A percentile compares a stretch with the other conserved stretches of the same genome.
phyloP scores from a whole-genome alignment of 2,329 filamentous ascomycete genomes.

The Furcasterigmium furcatum region DNA sequence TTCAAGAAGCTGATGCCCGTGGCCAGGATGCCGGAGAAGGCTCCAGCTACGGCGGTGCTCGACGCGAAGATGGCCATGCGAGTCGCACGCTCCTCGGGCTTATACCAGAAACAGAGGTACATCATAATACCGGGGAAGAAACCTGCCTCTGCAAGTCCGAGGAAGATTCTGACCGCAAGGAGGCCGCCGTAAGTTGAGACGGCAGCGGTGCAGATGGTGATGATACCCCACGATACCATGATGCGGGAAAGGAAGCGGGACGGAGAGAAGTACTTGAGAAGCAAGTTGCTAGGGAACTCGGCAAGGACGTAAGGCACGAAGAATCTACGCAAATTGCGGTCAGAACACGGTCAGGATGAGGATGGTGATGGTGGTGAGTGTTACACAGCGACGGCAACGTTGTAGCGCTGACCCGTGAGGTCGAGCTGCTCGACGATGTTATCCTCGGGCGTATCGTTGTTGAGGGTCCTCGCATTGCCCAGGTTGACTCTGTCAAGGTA shows the following conservation, averaged over 20 bases:
- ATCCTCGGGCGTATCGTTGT: constrained; percentile 27
- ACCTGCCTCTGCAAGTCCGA: constrained; percentile 49
- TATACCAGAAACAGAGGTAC: constrained; percentile 63
- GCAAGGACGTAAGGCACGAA: constrained; percentile 24
- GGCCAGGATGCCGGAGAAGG: constrained; percentile 59
- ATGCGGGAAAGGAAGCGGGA: constrained; percentile 30
- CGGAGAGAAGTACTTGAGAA: constrained; percentile 29
- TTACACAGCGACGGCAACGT: constrained; percentile 24
- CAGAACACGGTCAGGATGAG: constrained; percentile 22
- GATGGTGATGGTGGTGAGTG: too few relatives aligned
- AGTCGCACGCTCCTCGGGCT: constrained; percentile 54
- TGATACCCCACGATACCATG: constrained; percentile 42
- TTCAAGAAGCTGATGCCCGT: constrained; percentile 43
- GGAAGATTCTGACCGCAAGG: constrained; percentile 42
- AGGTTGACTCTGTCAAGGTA: constrained; percentile 28
- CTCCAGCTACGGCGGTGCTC: constrained; percentile 53
- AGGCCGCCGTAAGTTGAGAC: constrained; percentile 43
- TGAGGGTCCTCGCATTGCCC: constrained; percentile 27
- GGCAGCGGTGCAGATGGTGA: constrained; percentile 45
- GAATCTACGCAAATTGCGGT: too few relatives aligned
- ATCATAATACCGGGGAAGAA: constrained; percentile 53
- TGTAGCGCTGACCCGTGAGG: constrained; percentile 26
- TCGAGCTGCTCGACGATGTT: constrained; percentile 24
- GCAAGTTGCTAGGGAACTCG: constrained; percentile 28
- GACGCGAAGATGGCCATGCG: constrained; percentile 59